phyloP scores from a whole-genome alignment of 1,284 basidiomycete genomes.

The Nidula niveotomentosa region DNA sequence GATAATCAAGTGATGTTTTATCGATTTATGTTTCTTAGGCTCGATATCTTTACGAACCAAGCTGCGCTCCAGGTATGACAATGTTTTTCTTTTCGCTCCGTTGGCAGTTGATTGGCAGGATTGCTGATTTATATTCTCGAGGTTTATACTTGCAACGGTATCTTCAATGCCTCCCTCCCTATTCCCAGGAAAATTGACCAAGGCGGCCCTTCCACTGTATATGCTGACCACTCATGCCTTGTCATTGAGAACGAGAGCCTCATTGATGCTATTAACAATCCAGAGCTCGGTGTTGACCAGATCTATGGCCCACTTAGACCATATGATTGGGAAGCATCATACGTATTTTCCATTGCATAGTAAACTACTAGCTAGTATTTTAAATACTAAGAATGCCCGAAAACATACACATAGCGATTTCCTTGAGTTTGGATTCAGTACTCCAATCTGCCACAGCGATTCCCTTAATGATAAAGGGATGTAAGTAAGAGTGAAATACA shows the following conservation, averaged over 20 bases:
- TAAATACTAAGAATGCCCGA: constrained; percentile 26
- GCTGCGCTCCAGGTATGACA: constrained; percentile 35
- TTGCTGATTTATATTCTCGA: constrained; percentile 6
- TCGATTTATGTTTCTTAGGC: constrained; percentile 15
- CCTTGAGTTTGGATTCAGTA: too few species aligned
- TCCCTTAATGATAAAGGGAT: too few species aligned
- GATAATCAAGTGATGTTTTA: background rate
- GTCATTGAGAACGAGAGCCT: constrained; percentile 48
- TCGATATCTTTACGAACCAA: constrained; percentile 46
- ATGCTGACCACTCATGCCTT: constrained; percentile 41
- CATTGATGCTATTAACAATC: constrained; percentile 51
- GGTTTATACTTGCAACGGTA: constrained; percentile 46
- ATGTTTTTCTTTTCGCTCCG: background rate
- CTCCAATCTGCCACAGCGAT: too few species aligned
- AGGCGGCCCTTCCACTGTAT: constrained; percentile 33
- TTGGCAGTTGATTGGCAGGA: background rate
- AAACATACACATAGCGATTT: background rate
- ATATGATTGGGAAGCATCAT: constrained; percentile 41
- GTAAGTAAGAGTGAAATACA: constrained; percentile 5
- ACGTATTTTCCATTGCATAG: constrained; percentile 32
- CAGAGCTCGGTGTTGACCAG: constrained; percentile 40
- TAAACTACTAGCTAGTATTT: background rate
- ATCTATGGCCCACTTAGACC: constrained; percentile 40
- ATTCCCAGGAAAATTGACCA: constrained; percentile 44
- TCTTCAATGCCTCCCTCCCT: constrained; percentile 34